phyloP scores from a whole-genome alignment of 768 basidiomycete species.

The Suillus bovinus region DNA sequence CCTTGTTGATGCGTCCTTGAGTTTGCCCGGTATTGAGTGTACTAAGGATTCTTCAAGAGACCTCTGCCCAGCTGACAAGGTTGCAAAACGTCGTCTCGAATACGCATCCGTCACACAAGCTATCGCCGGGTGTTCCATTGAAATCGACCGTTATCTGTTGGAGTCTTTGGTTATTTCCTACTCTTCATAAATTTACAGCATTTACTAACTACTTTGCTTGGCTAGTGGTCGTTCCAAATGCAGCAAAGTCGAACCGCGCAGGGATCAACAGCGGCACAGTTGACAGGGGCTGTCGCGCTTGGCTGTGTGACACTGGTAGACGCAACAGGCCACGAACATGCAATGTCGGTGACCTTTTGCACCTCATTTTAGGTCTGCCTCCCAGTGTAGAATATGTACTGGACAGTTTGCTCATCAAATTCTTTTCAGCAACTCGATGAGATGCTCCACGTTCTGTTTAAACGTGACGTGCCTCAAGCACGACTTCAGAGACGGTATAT shows the following conservation, averaged over 20 bases:
- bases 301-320: slow-evolving; percentile 22
- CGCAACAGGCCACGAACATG: slow-evolving; percentile 23
- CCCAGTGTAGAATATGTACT: not conserved
- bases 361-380: slow-evolving; percentile 25
- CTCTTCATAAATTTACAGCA: not conserved
- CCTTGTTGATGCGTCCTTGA: not conserved
- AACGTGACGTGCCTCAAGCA: too few species aligned
- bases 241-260: not conserved
- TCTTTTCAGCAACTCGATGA: slow-evolving; percentile 21
- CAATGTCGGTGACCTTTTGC: slow-evolving; percentile 26
- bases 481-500: slow-evolving; percentile 29
- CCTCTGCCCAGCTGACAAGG: not conserved
- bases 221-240: not conserved
- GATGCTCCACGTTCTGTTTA: slow-evolving; percentile 18
- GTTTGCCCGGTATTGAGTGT: not conserved
- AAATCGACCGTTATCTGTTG: not conserved
- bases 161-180: not conserved
- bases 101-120: not conserved
- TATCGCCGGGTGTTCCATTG: not conserved
- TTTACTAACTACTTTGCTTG: not conserved
- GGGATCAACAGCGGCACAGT: not conserved
- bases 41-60: not conserved
- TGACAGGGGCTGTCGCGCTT: slow-evolving; percentile 11
- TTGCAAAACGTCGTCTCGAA: not conserved
- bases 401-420: not conserved